phyloP scores from a whole-genome alignment of 2,329 filamentous ascomycete species.

The Colletotrichum sansevieriae region DNA sequence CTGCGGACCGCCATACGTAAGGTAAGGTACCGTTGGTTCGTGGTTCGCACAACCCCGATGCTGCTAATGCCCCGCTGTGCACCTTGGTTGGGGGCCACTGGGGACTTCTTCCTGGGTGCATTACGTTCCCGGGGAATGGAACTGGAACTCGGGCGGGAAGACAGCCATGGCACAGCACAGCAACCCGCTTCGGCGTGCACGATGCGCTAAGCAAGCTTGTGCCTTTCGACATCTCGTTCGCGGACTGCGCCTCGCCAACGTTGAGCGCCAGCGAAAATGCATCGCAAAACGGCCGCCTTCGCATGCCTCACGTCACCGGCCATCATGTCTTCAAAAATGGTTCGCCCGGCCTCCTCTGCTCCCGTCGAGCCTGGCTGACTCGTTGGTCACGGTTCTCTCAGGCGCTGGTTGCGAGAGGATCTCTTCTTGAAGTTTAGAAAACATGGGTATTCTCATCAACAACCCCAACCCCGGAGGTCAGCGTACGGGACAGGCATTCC shows the following conservation, averaged over 20 bases:
- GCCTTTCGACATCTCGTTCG: slow-evolving; percentile 18
- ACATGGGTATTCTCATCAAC: slow-evolving; percentile 1
- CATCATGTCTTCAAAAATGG: slow-evolving; percentile 33
- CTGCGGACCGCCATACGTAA: slow-evolving; percentile 1
- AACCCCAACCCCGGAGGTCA: not conserved
- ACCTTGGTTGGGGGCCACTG: not conserved
- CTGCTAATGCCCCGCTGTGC: slow-evolving; percentile 14
- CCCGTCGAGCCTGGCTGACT: slow-evolving; percentile 13
- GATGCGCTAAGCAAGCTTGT: slow-evolving; percentile 13
- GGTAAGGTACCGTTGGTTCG: slow-evolving; percentile 17
- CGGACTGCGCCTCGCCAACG: slow-evolving; percentile 34
- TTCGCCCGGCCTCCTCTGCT: slow-evolving; percentile 24
- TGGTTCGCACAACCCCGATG: slow-evolving; percentile 25
- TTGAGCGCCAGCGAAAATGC: slow-evolving; percentile 4
- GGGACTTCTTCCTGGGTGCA: too few relatives aligned
- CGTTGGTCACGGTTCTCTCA: slow-evolving; percentile 5
- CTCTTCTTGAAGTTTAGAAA: not conserved
- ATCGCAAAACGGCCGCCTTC: slow-evolving; percentile 20
- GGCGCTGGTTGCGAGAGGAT: slow-evolving; percentile 13
- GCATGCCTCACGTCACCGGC: slow-evolving; percentile 31
- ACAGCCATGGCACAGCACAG: slow-evolving; percentile 10
- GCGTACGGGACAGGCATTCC: slow-evolving; percentile 10
- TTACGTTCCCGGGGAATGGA: too few relatives aligned
- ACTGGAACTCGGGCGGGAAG: not conserved
- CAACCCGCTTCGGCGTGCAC: slow-evolving; percentile 27